Conservation (phyloP, 1,139 yeast species). For the Trichomonascaceae sp. region DNA sequence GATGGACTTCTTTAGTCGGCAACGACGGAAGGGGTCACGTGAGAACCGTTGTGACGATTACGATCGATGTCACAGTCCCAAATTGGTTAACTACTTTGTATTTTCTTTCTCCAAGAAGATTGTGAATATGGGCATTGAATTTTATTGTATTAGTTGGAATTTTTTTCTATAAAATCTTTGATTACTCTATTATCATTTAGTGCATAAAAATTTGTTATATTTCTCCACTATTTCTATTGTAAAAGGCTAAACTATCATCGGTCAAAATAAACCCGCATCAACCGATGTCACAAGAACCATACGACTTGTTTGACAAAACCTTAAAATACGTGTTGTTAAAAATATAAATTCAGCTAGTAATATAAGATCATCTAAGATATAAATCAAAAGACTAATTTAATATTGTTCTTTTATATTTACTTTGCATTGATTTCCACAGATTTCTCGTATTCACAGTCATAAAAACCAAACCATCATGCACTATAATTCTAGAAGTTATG, state of each 20-base stretch:
- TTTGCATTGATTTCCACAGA: no score
- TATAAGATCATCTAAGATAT: neutral
- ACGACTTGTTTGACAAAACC: no score
- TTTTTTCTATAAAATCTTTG: no score
- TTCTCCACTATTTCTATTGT: no score
- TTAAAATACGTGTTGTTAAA: no score
- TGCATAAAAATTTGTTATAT: neutral
- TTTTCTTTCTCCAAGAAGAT: neutral
- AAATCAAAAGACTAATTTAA: neutral
- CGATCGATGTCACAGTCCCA: neutral
- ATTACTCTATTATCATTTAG: neutral
- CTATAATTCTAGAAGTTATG: neutral
- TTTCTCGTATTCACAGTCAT: neutral
- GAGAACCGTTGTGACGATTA: neutral
- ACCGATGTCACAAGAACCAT: neutral
- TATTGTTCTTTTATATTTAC: no score
- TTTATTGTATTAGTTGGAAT: neutral
- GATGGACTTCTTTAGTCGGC: neutral
- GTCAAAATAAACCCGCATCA: neutral
- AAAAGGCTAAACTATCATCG: neutral
- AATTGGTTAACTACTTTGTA: neutral
- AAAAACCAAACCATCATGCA: no score
- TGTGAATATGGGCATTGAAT: neutral
- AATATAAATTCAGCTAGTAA: neutral
- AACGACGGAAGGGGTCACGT: neutral